Evolutionary conservation across 192 early-diverging fungal genomes (phyloP), one percentile per base, ranked within the genome.

Genomic region (Radiomyces spectabilis): DNA sequence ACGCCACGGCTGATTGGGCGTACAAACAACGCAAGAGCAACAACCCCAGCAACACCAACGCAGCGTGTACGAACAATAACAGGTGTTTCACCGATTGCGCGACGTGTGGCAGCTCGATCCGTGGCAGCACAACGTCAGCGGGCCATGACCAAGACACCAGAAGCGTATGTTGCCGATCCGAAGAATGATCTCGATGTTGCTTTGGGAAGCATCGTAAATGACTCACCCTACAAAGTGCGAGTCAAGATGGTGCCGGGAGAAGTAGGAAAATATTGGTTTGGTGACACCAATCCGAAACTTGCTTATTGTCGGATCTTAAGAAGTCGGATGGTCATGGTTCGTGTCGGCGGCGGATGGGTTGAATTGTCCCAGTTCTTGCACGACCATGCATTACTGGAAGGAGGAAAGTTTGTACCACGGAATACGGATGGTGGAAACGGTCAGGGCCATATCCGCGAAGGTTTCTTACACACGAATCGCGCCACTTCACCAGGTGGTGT

Each of bases 271-370:
- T 84, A 84, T 62, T 74, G 79, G 71, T 84, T 84, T 69, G 82
- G 82, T 24, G 76, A 80, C 32, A 61, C 68, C 12, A 80, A 82
- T 41, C 82, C 81, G 15, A 81, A 79, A 44, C 49, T 84, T 13
- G 77, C 72, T 24, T 83, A 83, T 52, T 84, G 82, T 35, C 81
- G 81, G 50, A 78, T 82, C 32, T 48, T 84, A 35, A 56, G 79
- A 30, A 75, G 78, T 52, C 61, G 79, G 1, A 75, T 78, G 73
- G 81, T 84, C 26, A 84, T 84, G 82, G 82, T 84, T 22, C 73
- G 82, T 43, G 81, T 84, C 3, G 82, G 82, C 22, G 82, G 82
- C 52, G 82, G 81, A 40, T 83, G 81, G 81, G 71, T 63, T 30
- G 78, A 80, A 42, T 44, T 80, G 8, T 80, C 78, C 21, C 75